Conservation (phyloP, 2,329 filamentous ascomycete genomes). For the Leptoxyphium fumago region DNA sequence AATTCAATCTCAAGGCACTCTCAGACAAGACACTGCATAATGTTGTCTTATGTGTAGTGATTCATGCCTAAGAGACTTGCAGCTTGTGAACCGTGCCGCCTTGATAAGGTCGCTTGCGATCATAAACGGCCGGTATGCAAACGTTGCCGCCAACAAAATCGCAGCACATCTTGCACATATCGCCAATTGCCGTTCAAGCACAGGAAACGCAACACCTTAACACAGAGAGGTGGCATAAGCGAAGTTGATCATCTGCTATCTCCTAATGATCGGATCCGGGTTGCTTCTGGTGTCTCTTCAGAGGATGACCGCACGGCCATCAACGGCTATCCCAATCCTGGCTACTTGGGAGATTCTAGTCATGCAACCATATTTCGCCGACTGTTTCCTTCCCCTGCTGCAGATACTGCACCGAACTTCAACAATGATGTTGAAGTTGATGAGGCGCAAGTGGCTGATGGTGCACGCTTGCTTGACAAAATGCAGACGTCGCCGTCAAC, state of each 20-base stretch:
- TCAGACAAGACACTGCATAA: too few relatives aligned
- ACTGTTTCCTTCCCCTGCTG: slow-evolving; percentile 7
- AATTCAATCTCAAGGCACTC: too few relatives aligned
- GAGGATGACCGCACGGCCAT: slow-evolving; percentile 3
- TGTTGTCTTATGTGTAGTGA: too few relatives aligned
- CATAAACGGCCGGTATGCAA: slow-evolving; percentile 15
- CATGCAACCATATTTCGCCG: slow-evolving; percentile 20
- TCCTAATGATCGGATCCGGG: slow-evolving; percentile 1
- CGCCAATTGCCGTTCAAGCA: slow-evolving; percentile 17
- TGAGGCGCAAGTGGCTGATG: slow-evolving; percentile 9
- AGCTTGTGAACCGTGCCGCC: slow-evolving; percentile 18
- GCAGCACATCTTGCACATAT: slow-evolving; percentile 11
- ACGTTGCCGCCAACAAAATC: slow-evolving; percentile 12
- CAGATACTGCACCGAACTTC: neutral
- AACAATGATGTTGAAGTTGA: slow-evolving; percentile 4
- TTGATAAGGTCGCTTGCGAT: slow-evolving; percentile 17
- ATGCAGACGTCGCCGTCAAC: slow-evolving; percentile 5
- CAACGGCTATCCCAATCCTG: slow-evolving; percentile 20
- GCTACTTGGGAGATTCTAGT: slow-evolving; percentile 19
- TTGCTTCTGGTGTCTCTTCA: slow-evolving; percentile 1
- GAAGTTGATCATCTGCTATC: too few relatives aligned
- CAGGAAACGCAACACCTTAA: slow-evolving; percentile 3
- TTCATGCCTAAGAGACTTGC: slow-evolving; percentile 1
- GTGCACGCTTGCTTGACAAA: slow-evolving; percentile 9
- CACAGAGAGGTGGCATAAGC: too few relatives aligned